Evolutionary conservation across 208 protist species (phyloP), one percentile per base, ranked within the genome.

Genomic region (Acanthamoeba castellanii): DNA sequence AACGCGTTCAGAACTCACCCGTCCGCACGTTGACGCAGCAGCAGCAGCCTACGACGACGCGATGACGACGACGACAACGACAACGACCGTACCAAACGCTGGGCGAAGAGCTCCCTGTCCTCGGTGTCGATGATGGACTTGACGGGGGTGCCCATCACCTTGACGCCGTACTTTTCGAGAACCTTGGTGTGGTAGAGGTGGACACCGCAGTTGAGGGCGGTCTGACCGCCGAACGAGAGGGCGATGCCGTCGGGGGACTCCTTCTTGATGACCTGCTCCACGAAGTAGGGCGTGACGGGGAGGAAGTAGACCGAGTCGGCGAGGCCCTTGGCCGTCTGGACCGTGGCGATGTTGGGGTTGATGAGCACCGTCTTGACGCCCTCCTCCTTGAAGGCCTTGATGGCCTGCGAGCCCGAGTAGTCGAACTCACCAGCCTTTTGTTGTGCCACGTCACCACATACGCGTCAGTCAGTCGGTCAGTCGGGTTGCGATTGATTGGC

Each of bases 341-440:
- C 98, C 11, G 99, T 99, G 20, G 99, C 99, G 95, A 99, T 99
- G 96, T 99, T 99, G 22, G 99, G 99, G 97, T 99, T 99, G 97
- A 99, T 99, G 27, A 99, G 96, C 42, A 99, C 98, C 81, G 99
- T 99, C 94, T 99, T 95, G 37, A 99, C 98, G 82, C 98, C 98
- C 97, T 99, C 98, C 97, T 99, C 99, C 96, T 99, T 99, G 22
- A 99, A 97, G 2, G 99, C 99, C 96, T 99, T 99, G 95, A 99
- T 99, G 90, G 98, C 99, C 94, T 99, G 98, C 32, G 98, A 99
- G 81, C 99, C 99, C 81, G 98, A 99, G 97, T 99, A 99, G 97
- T 99, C 99, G 96, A 99, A 99, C 97, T 99, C 99, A 68, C 99
- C 99, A 22, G 99, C 99, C 99, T 66, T 0, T 13, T 59, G 1